Evolutionary conservation across 1,284 basidiomycete species (phyloP).

Genomic region (Sanghuangporus weigelae): DNA sequence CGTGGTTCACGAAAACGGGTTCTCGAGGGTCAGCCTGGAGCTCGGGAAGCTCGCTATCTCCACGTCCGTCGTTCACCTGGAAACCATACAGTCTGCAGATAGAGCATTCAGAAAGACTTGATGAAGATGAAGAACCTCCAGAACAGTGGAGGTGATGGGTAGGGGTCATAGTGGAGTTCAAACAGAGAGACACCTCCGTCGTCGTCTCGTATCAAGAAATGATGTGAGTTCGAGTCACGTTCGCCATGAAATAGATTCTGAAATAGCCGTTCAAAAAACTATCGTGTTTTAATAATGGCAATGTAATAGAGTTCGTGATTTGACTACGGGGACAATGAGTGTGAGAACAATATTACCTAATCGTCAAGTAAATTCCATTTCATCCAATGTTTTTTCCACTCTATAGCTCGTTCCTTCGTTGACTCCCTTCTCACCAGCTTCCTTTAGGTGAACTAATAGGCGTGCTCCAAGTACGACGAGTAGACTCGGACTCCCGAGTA

Average conservation of each 20-base stretch:
- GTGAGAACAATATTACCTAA: not conserved
- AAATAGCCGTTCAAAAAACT: too few species aligned
- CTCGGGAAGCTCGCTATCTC: not conserved
- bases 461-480: conserved; percentile 4
- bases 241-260: not conserved
- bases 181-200: too few species aligned
- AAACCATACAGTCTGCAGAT: not conserved
- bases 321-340: not conserved
- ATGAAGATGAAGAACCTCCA: not conserved
- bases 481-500: conserved; percentile 4
- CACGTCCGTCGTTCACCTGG: not conserved
- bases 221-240: not conserved
- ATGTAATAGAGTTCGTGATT: not conserved
- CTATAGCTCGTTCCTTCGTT: conserved; percentile 11
- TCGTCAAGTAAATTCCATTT: not conserved
- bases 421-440: conserved; percentile 2
- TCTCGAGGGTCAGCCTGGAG: not conserved
- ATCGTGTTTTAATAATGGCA: not conserved
- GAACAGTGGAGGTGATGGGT: not conserved
- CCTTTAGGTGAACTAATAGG: conserved; percentile 5
- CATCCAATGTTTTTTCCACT: not conserved
- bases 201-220: too few species aligned
- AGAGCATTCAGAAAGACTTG: not conserved
- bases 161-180: not conserved
- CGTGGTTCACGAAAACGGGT: not conserved